These are phyloP conservation scores for Marasmius fiardii DNA, from an alignment of 1,284 basidiomycete genomes.

Conservation along the genomic window DNA sequence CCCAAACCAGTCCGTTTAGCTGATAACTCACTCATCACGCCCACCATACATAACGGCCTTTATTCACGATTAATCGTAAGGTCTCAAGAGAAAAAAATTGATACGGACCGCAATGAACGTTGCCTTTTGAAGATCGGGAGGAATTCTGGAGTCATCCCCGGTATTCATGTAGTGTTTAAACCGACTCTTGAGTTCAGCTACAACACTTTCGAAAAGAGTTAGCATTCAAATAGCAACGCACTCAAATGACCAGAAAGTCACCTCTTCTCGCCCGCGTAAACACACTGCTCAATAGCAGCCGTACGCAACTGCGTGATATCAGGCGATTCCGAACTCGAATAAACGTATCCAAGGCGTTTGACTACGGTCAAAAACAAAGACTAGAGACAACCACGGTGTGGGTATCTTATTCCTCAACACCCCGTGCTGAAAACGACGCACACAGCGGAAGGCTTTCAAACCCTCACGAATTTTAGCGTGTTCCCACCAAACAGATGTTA, in stretches of 20 bases:
- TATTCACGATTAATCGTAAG: not conserved
- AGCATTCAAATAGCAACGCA: no score
- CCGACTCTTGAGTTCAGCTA: slow-evolving; percentile 71
- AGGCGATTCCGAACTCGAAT: slow-evolving; percentile 63
- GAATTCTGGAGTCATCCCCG: slow-evolving; percentile 79
- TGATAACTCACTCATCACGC: not conserved
- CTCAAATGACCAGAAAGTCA: no score
- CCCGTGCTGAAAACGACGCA: slow-evolving; percentile 34
- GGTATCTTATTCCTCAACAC: not conserved
- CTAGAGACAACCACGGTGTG: slow-evolving; percentile 31
- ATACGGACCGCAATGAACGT: slow-evolving; percentile 45
- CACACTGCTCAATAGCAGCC: slow-evolving; percentile 68
- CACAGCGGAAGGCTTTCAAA: slow-evolving; percentile 63
- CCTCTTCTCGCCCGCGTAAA: slow-evolving; percentile 60
- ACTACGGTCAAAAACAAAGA: slow-evolving; percentile 79
- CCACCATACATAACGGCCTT: slow-evolving; percentile 1
- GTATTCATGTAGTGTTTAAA: slow-evolving; percentile 75
- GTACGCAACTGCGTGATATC: slow-evolving; percentile 80
- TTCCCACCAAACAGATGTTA: slow-evolving; percentile 86
- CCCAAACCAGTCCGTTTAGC: no score
- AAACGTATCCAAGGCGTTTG: slow-evolving; percentile 81
- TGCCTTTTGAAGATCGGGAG: slow-evolving; percentile 66
- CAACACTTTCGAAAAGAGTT: slow-evolving; percentile 43
- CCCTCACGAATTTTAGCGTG: slow-evolving; percentile 57
- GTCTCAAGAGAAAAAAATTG: slow-evolving; percentile 17